These are phyloP conservation scores for Geranomyces michiganensis DNA, from an alignment of 192 early-diverging fungal genomes.

Conservation along the genomic window DNA sequence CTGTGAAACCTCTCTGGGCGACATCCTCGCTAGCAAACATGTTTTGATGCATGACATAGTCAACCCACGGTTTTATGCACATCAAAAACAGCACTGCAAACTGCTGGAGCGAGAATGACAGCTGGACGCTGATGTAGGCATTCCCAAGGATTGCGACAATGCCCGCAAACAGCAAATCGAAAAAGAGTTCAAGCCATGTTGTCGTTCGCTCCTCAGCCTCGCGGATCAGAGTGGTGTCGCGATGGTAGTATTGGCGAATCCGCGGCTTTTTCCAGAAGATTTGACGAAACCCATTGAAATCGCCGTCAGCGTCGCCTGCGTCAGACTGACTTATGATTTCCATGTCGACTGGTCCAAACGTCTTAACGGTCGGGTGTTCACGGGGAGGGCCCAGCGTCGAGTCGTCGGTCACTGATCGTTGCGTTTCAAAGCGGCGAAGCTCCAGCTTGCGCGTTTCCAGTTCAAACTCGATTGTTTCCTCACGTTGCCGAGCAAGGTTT, in stretches of 20 bases:
- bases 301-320: background rate
- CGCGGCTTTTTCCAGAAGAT: slow-evolving; percentile 13
- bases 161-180: slow-evolving; percentile 4
- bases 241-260: background rate
- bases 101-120: background rate
- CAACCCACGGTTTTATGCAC: slow-evolving; percentile 9
- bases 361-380: background rate
- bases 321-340: slow-evolving; percentile 1
- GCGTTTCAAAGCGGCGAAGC: background rate
- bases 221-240: background rate
- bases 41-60: background rate
- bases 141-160: background rate
- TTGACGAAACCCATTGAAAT: background rate
- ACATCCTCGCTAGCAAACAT: slow-evolving; percentile 13
- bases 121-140: background rate
- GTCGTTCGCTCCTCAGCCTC: slow-evolving; percentile 5
- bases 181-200: slow-evolving; percentile 12
- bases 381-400: background rate
- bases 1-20: background rate
- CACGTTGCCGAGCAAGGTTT: background rate
- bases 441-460: background rate
- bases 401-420: background rate
- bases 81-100: slow-evolving; percentile 6
- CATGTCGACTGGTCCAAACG: background rate
- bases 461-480: background rate